These are phyloP conservation scores for Coriaria nepalensis DNA, from an alignment of 306 rosid species.

Conservation along the genomic window DNA sequence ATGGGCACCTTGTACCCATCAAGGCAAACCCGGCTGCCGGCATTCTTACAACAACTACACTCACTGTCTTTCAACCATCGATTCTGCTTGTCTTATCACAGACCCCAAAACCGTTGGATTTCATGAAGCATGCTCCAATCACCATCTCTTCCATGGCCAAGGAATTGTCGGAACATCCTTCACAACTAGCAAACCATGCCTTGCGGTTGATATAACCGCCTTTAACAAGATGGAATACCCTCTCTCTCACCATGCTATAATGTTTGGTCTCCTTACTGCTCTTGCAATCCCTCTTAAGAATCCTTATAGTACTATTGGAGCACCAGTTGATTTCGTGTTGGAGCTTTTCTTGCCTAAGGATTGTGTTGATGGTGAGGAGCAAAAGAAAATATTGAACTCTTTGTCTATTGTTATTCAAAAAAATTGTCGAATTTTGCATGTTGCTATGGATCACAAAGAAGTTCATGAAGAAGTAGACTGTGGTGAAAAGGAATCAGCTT, in stretches of 20 bases:
- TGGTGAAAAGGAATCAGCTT: conserved; percentile 26
- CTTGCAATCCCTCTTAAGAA: conserved; percentile 66
- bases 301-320: conserved; percentile 24
- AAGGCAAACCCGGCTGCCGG: background rate
- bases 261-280: conserved; percentile 51
- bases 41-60: conserved; percentile 9
- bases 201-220: conserved; percentile 43
- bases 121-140: conserved; percentile 43
- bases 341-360: conserved; percentile 66
- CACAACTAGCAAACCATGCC: conserved; percentile 57
- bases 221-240: conserved; percentile 49
- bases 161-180: conserved; percentile 76
- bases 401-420: conserved; percentile 63
- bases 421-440: conserved; percentile 55
- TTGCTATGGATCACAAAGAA: conserved; percentile 27
- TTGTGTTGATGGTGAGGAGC: conserved; percentile 45
- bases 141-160: conserved; percentile 57
- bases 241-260: conserved; percentile 65
- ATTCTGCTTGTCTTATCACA: conserved; percentile 49
- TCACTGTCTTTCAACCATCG: conserved; percentile 17
- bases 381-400: conserved; percentile 50
- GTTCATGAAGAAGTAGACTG: conserved; percentile 7
- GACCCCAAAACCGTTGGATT: conserved; percentile 43
- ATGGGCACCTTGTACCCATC: conserved; percentile 57
- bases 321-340: conserved; percentile 49